Evolutionary conservation across 129 eudicot genomes (phyloP).

Genomic region (Smallanthus sonchifolius): DNA sequence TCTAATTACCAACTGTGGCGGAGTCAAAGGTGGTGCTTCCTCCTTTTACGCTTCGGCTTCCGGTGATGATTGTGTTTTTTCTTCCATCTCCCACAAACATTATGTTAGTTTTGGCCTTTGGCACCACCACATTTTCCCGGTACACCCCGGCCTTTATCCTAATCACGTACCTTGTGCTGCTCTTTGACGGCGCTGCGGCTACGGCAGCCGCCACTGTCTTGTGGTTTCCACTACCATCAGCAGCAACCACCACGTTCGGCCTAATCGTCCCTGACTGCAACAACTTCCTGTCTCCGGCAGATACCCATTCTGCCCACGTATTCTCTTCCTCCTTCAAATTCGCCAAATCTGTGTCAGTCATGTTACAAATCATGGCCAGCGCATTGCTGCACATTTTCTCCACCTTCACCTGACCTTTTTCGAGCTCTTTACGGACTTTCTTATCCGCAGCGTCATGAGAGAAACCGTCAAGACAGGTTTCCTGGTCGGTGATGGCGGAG

Average conservation of each 20-base stretch:
- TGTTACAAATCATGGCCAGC: constrained; percentile 70
- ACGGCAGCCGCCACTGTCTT: constrained; percentile 72
- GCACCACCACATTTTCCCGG: constrained; percentile 74
- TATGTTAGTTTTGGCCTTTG: constrained; percentile 49
- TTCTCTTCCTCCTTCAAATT: constrained; percentile 20
- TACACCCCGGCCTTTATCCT: constrained; percentile 82
- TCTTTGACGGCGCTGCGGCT: constrained; percentile 75
- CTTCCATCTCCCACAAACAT: constrained; percentile 91
- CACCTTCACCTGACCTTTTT: constrained; percentile 35
- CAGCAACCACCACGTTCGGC: constrained; percentile 82
- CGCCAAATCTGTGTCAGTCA: constrained; percentile 54
- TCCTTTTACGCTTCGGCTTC: constrained; percentile 55
- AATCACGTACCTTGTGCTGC: constrained; percentile 60
- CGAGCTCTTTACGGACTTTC: constrained; percentile 38
- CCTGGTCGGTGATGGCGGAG: constrained; percentile 76
- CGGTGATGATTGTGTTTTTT: constrained; percentile 67
- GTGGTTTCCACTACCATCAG: constrained; percentile 74
- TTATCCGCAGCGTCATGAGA: constrained; percentile 52
- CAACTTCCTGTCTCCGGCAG: constrained; percentile 67
- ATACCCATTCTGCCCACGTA: constrained; percentile 74
- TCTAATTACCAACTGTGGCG: constrained; percentile 79
- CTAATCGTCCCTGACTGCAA: constrained; percentile 61
- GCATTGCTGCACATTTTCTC: constrained; percentile 81
- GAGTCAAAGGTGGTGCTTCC: constrained; percentile 90
- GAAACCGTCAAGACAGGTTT: constrained; percentile 79